Evolutionary conservation across 2,329 filamentous ascomycete species (phyloP).

Genomic region (Emergomyces africanus): DNA sequence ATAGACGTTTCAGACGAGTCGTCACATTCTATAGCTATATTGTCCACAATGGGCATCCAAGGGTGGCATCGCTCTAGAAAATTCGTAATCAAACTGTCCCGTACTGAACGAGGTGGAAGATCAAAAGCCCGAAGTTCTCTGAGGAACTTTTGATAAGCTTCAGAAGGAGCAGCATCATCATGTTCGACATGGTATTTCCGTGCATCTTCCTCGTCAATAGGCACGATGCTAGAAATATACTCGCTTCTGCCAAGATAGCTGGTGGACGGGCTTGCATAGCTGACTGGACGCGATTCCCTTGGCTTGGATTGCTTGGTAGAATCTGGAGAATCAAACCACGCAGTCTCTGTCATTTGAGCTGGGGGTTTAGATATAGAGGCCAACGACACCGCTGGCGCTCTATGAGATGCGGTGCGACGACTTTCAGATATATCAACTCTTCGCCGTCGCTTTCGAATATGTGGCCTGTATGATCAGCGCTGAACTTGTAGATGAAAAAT

Average conservation of each 20-base stretch:
- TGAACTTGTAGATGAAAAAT: neutral
- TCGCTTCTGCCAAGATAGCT: constrained; percentile 10
- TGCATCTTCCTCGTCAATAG: constrained; percentile 11
- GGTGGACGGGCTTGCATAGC: constrained; percentile 1
- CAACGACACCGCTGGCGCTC: neutral
- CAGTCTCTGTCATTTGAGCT: neutral
- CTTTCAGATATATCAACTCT: neutral
- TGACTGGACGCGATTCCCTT: neutral
- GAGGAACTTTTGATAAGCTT: constrained; percentile 5
- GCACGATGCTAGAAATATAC: constrained; percentile 7
- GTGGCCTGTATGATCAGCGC: constrained; percentile 1
- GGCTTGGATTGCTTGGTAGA: neutral
- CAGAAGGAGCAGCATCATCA: constrained; percentile 4
- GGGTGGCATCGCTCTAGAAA: constrained; percentile 10
- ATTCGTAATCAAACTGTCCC: constrained; percentile 9
- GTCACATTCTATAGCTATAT: neutral
- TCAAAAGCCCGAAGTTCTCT: constrained; percentile 6
- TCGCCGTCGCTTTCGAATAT: constrained; percentile 2
- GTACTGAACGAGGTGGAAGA: constrained; percentile 5
- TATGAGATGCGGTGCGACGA: neutral
- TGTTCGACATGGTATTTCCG: constrained; percentile 5
- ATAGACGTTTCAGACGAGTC: neutral
- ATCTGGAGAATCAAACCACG: neutral
- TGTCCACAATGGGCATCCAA: constrained; percentile 11
- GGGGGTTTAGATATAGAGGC: neutral